Conservation (phyloP, 495 filamentous ascomycete genomes). For the Penicillium ochrochloron region DNA sequence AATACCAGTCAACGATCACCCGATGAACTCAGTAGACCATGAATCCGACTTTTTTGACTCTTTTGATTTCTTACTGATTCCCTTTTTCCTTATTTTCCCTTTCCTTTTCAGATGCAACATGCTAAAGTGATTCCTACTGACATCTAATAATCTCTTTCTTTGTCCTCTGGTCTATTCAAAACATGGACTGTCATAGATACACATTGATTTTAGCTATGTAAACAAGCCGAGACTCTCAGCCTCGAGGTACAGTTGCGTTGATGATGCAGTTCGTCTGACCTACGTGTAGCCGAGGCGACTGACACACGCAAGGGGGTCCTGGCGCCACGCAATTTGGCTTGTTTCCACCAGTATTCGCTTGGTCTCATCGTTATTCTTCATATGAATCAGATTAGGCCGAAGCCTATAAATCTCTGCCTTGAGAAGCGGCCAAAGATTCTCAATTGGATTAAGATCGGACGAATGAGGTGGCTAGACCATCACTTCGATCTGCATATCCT, state of each 20-base stretch:
- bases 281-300: neutral
- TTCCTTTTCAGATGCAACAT: conserved; percentile 3
- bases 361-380: conserved; percentile 10
- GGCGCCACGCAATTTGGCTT: conserved; percentile 5
- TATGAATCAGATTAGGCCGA: conserved; percentile 8
- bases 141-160: conserved; percentile 1
- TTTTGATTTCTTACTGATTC: conserved; percentile 1
- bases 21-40: conserved; percentile 8
- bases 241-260: neutral
- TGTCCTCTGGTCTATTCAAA: neutral
- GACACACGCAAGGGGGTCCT: neutral
- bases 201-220: neutral
- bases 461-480: neutral
- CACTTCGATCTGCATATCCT: neutral
- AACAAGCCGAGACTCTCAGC: neutral
- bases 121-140: conserved; percentile 2
- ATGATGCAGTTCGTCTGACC: neutral
- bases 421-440: conserved; percentile 29
- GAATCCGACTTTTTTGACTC: neutral
- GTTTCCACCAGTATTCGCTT: conserved; percentile 1
- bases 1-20: conserved; percentile 9
- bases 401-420: conserved; percentile 15
- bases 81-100: neutral
- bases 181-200: conserved; percentile 1
- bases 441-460: neutral